Conservation (phyloP, 2,329 filamentous ascomycete species). For the Arthrobotrys sphaeroides region DNA sequence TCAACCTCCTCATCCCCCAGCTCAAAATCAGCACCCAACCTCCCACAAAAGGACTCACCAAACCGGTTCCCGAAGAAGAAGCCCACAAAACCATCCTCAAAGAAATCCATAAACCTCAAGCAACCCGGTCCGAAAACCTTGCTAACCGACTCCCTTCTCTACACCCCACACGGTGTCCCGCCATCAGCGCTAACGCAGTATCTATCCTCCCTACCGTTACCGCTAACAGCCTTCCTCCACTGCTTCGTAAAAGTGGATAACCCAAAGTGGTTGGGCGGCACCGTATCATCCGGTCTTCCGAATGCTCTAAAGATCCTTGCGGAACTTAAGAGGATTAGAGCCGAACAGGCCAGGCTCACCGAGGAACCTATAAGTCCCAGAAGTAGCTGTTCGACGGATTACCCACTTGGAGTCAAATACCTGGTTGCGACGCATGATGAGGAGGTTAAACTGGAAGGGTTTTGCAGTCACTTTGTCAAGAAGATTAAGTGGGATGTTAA, state of each 20-base stretch:
- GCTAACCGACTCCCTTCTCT: slow-evolving; percentile 41
- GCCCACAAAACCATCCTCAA: background rate
- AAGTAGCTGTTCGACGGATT: slow-evolving; percentile 21
- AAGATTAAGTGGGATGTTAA: slow-evolving; percentile 31
- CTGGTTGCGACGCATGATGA: slow-evolving; percentile 47
- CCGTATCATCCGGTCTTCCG: slow-evolving; percentile 29
- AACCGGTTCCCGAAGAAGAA: slow-evolving; percentile 50
- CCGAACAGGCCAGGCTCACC: slow-evolving; percentile 2
- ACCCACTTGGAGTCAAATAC: slow-evolving; percentile 34
- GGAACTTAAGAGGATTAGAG: slow-evolving; percentile 14
- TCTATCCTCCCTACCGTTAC: slow-evolving; percentile 31
- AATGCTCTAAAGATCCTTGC: slow-evolving; percentile 37
- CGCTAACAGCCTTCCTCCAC: slow-evolving; percentile 45
- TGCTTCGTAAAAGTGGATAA: slow-evolving; percentile 50
- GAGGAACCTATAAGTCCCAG: slow-evolving; percentile 38
- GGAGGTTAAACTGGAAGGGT: slow-evolving; percentile 46
- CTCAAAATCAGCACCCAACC: background rate
- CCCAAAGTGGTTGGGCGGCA: slow-evolving; percentile 44
- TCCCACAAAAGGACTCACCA: slow-evolving; percentile 4
- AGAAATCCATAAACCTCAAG: slow-evolving; percentile 33
- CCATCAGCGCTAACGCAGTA: slow-evolving; percentile 40
- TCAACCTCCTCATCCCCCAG: slow-evolving; percentile 16
- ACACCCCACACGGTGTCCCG: slow-evolving; percentile 53
- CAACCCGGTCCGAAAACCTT: slow-evolving; percentile 25
- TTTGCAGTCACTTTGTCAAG: slow-evolving; percentile 50